phyloP scores from a whole-genome alignment of 768 basidiomycete genomes.

The Suillus lakei region DNA sequence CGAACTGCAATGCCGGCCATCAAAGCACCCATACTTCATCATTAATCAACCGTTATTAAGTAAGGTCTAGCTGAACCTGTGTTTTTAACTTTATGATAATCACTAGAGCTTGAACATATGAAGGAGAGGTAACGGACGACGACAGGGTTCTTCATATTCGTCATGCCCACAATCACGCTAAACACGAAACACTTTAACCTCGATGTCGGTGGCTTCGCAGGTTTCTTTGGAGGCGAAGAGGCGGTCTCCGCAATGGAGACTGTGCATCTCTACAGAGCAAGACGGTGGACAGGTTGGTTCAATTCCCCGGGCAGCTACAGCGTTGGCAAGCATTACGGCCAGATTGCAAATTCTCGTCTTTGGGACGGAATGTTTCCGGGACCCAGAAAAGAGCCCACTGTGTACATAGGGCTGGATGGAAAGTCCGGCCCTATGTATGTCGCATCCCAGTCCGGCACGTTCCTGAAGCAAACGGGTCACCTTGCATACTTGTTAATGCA shows the following conservation, averaged over 20 bases:
- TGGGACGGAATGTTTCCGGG: slow-evolving; percentile 41
- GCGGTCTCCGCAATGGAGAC: slow-evolving; percentile 43
- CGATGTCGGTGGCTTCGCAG: slow-evolving; percentile 37
- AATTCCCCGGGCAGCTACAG: slow-evolving; percentile 43
- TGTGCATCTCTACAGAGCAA: slow-evolving; percentile 35
- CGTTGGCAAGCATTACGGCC: slow-evolving; percentile 37
- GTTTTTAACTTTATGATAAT: no score
- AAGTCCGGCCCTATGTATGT: slow-evolving; percentile 30
- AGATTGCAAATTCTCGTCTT: slow-evolving; percentile 30
- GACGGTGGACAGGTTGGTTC: slow-evolving; percentile 41
- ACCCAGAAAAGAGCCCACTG: slow-evolving; percentile 25
- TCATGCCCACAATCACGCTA: slow-evolving; percentile 14
- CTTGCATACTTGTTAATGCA: slow-evolving; percentile 34
- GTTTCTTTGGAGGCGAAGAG: slow-evolving; percentile 44
- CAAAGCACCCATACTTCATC: no score
- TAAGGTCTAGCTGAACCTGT: no score
- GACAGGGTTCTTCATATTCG: slow-evolving; percentile 10
- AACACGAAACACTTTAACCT: slow-evolving; percentile 22
- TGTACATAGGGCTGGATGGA: slow-evolving; percentile 34
- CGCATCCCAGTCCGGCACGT: slow-evolving; percentile 32
- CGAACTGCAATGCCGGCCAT: no score
- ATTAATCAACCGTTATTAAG: no score
- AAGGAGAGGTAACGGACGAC: not conserved
- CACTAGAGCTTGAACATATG: not conserved
- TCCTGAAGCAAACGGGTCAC: slow-evolving; percentile 34